Evolutionary conservation across 2,329 filamentous ascomycete genomes (phyloP).

Genomic region (Colletotrichum theobromicola): DNA sequence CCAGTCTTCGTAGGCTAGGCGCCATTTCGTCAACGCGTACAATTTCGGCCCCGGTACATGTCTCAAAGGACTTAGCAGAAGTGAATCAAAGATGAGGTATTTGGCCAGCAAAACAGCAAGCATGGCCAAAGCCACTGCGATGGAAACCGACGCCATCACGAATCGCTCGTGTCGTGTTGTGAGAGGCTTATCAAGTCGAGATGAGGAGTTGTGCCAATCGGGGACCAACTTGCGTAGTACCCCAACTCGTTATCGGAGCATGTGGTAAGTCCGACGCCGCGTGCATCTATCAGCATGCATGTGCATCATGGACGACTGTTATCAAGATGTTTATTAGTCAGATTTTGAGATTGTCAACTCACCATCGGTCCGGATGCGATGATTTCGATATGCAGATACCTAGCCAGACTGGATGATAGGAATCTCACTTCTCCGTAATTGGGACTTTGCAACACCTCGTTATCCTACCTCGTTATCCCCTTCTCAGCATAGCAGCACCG

Average conservation of each 20-base stretch:
- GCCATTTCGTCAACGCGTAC: background rate
- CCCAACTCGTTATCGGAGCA: background rate
- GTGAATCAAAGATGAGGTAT: background rate
- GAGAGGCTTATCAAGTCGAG: background rate
- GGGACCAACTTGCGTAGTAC: background rate
- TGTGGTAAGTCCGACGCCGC: background rate
- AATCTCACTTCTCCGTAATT: accelerated
- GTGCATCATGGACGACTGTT: background rate
- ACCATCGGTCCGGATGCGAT: background rate
- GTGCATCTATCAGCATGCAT: background rate
- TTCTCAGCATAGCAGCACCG: accelerated
- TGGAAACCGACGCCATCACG: background rate
- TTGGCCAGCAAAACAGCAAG: background rate
- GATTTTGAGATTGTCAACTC: background rate
- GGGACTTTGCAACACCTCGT: accelerated
- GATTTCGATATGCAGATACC: accelerated
- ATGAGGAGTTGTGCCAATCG: background rate
- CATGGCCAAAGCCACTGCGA: background rate
- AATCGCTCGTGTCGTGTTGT: background rate
- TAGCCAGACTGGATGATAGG: accelerated
- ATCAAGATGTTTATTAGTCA: background rate
- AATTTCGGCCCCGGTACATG: background rate
- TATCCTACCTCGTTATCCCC: accelerated
- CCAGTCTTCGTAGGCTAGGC: background rate
- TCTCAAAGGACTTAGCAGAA: background rate